Percentiles rank a stretch among this genome's conserved stretches.
These are phyloP conservation scores for Prunella vulgaris DNA, from an alignment of 257 asterid genomes.

Conservation along the genomic window DNA sequence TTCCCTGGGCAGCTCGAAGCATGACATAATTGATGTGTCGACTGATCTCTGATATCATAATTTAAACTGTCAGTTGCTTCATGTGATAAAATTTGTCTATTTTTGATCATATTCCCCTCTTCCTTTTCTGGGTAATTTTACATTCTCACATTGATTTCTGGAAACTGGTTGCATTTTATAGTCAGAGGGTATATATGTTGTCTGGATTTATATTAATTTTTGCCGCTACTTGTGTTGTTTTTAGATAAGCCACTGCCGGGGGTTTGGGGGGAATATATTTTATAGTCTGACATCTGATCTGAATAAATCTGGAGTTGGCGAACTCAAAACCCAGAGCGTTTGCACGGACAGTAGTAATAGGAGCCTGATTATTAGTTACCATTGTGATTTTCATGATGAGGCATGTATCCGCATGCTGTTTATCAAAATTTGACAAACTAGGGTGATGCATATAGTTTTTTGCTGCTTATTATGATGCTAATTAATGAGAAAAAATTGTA, in stretches of 20 bases:
- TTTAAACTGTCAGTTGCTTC: neutral
- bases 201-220: neutral
- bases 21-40: conserved; percentile 5
- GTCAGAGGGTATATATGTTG: neutral
- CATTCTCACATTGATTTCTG: neutral
- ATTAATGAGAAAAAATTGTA: neutral
- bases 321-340: neutral
- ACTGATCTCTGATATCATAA: neutral
- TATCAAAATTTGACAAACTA: neutral
- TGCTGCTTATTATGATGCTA: neutral
- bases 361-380: neutral
- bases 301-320: conserved; percentile 2
- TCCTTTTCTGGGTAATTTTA: neutral
- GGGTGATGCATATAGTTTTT: neutral
- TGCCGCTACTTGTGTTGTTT: neutral
- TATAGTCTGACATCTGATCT: neutral
- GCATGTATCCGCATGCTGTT: neutral
- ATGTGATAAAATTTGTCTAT: neutral
- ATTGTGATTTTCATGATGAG: neutral
- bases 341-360: neutral
- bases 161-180: conserved; percentile 4
- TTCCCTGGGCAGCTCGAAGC: neutral
- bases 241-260: neutral
- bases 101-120: neutral
- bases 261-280: neutral